These are phyloP conservation scores for Phytomonas sp. DNA, from an alignment of 208 protist genomes.

Conservation along the genomic window DNA sequence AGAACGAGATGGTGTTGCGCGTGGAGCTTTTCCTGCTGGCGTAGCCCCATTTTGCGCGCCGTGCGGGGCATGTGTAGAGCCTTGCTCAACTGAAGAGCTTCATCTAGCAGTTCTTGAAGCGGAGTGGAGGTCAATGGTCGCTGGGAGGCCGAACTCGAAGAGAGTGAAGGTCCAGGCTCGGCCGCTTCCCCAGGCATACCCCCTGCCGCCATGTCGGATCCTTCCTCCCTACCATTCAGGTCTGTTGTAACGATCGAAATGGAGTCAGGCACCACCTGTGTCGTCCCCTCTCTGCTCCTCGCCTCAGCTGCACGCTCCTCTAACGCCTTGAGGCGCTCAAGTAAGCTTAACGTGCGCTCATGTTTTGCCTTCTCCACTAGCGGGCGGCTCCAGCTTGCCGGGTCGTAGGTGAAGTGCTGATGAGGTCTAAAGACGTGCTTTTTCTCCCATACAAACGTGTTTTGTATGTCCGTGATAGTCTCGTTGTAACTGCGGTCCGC, in stretches of 20 bases:
- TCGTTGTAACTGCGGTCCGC: conserved; percentile 61
- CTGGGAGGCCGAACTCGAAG: background rate
- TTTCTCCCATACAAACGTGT: conserved; percentile 50
- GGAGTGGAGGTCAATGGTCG: conserved; percentile 10
- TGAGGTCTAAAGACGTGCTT: conserved; percentile 67
- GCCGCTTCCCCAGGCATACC: background rate
- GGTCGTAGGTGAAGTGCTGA: conserved; percentile 82
- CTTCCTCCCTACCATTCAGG: background rate
- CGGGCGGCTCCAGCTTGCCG: conserved; percentile 53
- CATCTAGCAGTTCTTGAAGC: conserved; percentile 39
- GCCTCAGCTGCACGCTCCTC: conserved; percentile 31
- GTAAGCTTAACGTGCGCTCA: conserved; percentile 20
- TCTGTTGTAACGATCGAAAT: background rate
- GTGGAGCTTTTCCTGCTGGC: conserved; percentile 15
- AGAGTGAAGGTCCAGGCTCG: background rate
- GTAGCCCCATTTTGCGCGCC: conserved; percentile 21
- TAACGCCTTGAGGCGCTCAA: conserved; percentile 34
- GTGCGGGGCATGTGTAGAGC: conserved; percentile 28
- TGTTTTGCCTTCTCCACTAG: conserved; percentile 43
- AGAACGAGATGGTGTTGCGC: conserved; percentile 11
- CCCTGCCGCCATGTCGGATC: background rate
- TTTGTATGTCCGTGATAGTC: conserved; percentile 65
- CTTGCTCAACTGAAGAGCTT: conserved; percentile 18
- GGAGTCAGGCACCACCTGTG: background rate
- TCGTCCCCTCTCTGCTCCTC: background rate